A percentile compares a stretch with the other conserved stretches of the same genome.
phyloP scores from a whole-genome alignment of 805 yeast genomes.

The Maudiozyma pseudohumilis region DNA sequence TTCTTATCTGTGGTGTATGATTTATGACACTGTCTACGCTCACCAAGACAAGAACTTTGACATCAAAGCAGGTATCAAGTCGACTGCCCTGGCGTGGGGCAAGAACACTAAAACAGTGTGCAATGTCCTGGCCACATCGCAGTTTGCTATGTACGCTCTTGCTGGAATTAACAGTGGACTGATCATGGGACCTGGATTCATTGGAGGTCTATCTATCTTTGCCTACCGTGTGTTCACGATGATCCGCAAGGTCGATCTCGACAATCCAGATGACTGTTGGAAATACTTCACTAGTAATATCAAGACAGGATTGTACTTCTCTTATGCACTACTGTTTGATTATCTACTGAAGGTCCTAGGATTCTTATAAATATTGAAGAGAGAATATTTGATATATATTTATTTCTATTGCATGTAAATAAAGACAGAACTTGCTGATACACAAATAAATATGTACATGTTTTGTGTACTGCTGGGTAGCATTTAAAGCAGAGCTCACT shows the following conservation, averaged over 20 bases:
- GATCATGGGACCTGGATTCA: conserved; percentile 75
- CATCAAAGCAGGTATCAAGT: conserved; percentile 80
- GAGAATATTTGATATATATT: not conserved
- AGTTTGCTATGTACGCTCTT: conserved; percentile 48
- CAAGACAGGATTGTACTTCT: conserved; percentile 59
- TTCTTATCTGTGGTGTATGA: conserved; percentile 86
- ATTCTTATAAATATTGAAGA: conserved; percentile 10
- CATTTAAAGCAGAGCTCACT: too few species aligned
- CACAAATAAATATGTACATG: not conserved
- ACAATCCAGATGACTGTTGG: conserved; percentile 79
- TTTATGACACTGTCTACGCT: conserved; percentile 92
- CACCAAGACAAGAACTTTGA: conserved; percentile 94
- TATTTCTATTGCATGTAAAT: not conserved
- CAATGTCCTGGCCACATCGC: conserved; percentile 54
- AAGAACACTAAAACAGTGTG: conserved; percentile 56
- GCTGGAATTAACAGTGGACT: conserved; percentile 65
- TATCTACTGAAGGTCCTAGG: conserved; percentile 39
- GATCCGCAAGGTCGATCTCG: conserved; percentile 67
- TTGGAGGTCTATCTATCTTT: conserved; percentile 54
- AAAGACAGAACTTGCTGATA: not conserved
- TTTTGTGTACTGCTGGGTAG: not conserved
- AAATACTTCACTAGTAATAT: conserved; percentile 67
- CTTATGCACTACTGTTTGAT: conserved; percentile 58
- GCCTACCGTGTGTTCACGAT: conserved; percentile 57
- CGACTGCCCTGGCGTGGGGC: conserved; percentile 96